Percentiles rank a stretch among this genome's conserved stretches.
phyloP scores from a whole-genome alignment of 1,284 basidiomycete species.

The Leccinum pachyderme region DNA sequence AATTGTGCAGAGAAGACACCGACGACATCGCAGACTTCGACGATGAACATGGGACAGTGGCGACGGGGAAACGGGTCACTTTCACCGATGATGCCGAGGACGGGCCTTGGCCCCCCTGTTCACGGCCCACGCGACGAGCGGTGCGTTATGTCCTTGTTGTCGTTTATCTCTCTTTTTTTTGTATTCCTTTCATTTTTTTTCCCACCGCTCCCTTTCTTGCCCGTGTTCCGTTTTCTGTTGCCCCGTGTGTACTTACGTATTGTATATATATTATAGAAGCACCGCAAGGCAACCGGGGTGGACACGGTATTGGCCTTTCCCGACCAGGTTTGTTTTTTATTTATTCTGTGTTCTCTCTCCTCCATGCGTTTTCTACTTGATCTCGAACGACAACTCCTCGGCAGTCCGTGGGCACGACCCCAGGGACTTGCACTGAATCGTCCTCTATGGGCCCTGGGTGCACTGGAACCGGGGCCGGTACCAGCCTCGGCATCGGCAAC shows the following conservation, averaged over 20 bases:
- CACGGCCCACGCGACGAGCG: conserved; percentile 29
- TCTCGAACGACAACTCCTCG: background rate
- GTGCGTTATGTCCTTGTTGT: conserved; percentile 13
- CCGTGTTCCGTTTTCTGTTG: background rate
- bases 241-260: background rate
- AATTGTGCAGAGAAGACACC: conserved; percentile 27
- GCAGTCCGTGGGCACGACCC: conserved; percentile 4
- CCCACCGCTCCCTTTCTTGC: background rate
- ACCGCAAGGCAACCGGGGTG: conserved; percentile 14
- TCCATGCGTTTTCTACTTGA: conserved; percentile 1
- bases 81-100: conserved; percentile 26
- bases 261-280: conserved; percentile 20
- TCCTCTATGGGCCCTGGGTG: background rate
- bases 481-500: background rate
- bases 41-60: conserved; percentile 15
- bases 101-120: conserved; percentile 7
- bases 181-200: background rate
- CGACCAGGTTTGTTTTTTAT: conserved; percentile 26
- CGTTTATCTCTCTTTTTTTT: background rate
- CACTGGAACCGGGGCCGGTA: background rate
- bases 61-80: conserved; percentile 25
- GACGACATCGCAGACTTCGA: conserved; percentile 31
- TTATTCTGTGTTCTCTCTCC: background rate
- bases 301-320: conserved; percentile 10
- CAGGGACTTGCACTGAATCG: background rate